Evolutionary conservation across 2,329 filamentous ascomycete genomes (phyloP).

Genomic region (Exophiala aquamarina): DNA sequence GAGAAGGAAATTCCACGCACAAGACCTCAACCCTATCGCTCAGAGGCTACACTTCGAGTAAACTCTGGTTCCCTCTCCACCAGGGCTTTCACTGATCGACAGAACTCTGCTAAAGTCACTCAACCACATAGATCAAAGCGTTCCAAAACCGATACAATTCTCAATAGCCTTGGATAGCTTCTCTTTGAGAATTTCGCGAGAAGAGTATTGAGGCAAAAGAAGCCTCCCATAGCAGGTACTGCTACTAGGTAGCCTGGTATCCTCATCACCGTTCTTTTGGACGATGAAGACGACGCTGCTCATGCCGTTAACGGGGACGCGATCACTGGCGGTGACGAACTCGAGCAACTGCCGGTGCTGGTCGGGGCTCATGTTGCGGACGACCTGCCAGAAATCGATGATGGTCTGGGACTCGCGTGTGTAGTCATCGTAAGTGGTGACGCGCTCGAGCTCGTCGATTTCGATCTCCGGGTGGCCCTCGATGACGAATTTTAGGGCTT

Average conservation of each 20-base stretch:
- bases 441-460: constrained; percentile 67
- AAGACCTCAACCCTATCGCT: too few species aligned
- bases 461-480: constrained; percentile 84
- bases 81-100: too few species aligned
- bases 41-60: too few species aligned
- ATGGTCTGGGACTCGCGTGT: constrained; percentile 68
- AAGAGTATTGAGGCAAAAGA: constrained; percentile 77
- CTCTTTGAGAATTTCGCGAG: constrained; percentile 66
- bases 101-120: too few species aligned
- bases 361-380: constrained; percentile 57
- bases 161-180: constrained; percentile 83
- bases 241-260: constrained; percentile 71
- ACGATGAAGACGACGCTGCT: constrained; percentile 80
- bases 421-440: constrained; percentile 77
- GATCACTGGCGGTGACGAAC: constrained; percentile 91
- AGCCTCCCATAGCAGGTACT: constrained; percentile 92
- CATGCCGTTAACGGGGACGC: constrained; percentile 84
- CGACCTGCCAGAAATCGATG: constrained; percentile 79
- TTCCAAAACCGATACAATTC: constrained; percentile 87
- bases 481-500: constrained; percentile 71
- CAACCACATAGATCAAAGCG: too few species aligned
- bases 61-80: too few species aligned
- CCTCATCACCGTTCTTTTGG: constrained; percentile 70
- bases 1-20: too few species aligned
- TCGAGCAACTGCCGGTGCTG: constrained; percentile 79